Evolutionary conservation across 23 red algal genomes (phyloP).

Genomic region (Gracilaria vermiculophylla): DNA sequence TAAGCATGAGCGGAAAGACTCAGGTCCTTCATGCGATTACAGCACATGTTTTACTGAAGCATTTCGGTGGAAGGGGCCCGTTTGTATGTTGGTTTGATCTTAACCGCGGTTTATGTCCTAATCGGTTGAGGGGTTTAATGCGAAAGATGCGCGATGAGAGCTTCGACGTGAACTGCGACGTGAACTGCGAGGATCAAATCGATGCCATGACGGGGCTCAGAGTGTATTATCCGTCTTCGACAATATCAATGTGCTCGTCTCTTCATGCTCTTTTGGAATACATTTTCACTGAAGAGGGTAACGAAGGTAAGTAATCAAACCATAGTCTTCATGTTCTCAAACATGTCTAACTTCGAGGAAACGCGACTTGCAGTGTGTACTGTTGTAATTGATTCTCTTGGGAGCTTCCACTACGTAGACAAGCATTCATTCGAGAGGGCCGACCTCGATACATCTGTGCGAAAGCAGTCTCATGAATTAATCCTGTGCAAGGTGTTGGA

Average conservation of each 20-base stretch:
- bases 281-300: background rate
- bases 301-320: conserved; percentile 8
- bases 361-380: background rate
- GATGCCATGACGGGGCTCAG: background rate
- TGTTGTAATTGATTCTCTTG: conserved; percentile 54
- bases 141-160: background rate
- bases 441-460: background rate
- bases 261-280: conserved; percentile 6
- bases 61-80: background rate
- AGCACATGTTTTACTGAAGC: conserved; percentile 25
- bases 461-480: conserved; percentile 17
- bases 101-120: conserved; percentile 20
- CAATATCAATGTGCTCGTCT: conserved; percentile 13
- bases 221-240: conserved; percentile 24
- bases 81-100: conserved; percentile 59
- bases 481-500: conserved; percentile 23
- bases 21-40: conserved; percentile 38
- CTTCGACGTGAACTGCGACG: background rate
- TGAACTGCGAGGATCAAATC: background rate
- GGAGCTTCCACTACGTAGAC: conserved; percentile 57
- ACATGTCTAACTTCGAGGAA: background rate
- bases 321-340: background rate
- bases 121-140: conserved; percentile 15
- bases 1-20: conserved; percentile 36
- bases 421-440: conserved; percentile 9